Conservation (phyloP, 768 basidiomycete genomes). For the Kwoniella botswanensis region DNA sequence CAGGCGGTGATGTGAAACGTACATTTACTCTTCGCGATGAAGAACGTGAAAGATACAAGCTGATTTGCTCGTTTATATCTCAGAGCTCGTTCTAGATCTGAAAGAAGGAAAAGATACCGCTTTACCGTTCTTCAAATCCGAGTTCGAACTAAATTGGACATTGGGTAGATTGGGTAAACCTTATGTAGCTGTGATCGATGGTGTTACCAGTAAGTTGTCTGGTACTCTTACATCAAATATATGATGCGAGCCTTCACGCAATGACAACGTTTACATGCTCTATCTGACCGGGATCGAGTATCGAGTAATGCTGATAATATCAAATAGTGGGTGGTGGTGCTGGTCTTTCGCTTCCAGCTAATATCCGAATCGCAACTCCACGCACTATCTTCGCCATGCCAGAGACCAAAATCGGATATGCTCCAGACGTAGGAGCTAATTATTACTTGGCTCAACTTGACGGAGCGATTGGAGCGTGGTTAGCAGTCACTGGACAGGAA, state of each 20-base stretch:
- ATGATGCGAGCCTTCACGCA: too few relatives aligned
- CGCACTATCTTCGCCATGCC: conserved; percentile 94
- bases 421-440: conserved; percentile 90
- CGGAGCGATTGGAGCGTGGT: conserved; percentile 90
- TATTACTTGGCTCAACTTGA: conserved; percentile 88
- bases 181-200: conserved; percentile 90
- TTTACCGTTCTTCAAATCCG: conserved; percentile 84
- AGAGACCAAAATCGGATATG: conserved; percentile 67
- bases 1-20: conserved; percentile 93
- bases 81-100: conserved; percentile 45
- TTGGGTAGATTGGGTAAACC: conserved; percentile 72
- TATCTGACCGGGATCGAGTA: too few relatives aligned
- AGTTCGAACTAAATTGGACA: conserved; percentile 62
- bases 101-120: conserved; percentile 44
- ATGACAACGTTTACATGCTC: too few relatives aligned
- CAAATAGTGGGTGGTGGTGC: conserved; percentile 90
- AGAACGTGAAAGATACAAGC: not conserved
- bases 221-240: too few relatives aligned
- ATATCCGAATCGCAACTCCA: conserved; percentile 91
- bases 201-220: conserved; percentile 76
- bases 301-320: too few relatives aligned
- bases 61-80: not conserved
- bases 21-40: conserved; percentile 52
- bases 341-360: conserved; percentile 80
- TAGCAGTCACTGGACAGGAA: conserved; percentile 77